phyloP scores from a whole-genome alignment of 352 stramenopile species.

The Phytophthora citricola region DNA sequence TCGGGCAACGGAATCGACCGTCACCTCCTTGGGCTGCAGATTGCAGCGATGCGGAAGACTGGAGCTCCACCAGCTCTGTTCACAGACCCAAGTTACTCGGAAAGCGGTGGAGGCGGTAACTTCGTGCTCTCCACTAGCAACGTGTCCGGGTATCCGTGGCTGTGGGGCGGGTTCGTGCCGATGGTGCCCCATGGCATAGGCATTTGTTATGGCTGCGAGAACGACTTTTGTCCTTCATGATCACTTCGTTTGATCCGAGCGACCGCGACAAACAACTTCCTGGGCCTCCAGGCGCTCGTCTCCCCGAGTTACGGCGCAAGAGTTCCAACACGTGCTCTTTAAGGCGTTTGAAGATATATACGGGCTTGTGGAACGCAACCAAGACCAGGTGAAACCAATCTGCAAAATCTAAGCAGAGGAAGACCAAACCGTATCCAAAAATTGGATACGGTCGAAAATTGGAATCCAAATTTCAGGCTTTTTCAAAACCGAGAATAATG shows the following conservation, averaged over 20 bases:
- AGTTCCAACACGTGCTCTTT: conserved; percentile 61
- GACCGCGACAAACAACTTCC: conserved; percentile 21
- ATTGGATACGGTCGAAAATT: not conserved
- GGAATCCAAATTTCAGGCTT: too few relatives aligned
- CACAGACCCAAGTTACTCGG: conserved; percentile 81
- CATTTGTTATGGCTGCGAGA: conserved; percentile 93
- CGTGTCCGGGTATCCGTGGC: conserved; percentile 95
- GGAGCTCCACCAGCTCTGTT: conserved; percentile 80
- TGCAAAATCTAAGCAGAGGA: conserved; percentile 16
- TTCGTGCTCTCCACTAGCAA: conserved; percentile 96
- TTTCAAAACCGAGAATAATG: too few relatives aligned
- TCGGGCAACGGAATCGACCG: conserved; percentile 88
- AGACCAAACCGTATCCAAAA: not conserved
- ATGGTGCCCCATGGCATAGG: conserved; percentile 92
- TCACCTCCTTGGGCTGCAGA: conserved; percentile 93
- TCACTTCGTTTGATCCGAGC: conserved; percentile 82
- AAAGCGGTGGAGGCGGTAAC: conserved; percentile 83
- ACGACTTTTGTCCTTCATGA: conserved; percentile 92
- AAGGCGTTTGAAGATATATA: conserved; percentile 70
- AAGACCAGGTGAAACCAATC: conserved; percentile 2
- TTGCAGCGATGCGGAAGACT: conserved; percentile 81
- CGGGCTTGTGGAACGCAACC: conserved; percentile 31
- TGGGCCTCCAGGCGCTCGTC: conserved; percentile 1
- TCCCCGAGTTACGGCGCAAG: conserved; percentile 41
- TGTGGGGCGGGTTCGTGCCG: conserved; percentile 95